A percentile compares a stretch with the other conserved stretches of the same genome.
These are phyloP conservation scores for Alternaria hordeiaustralica DNA, from an alignment of 2,329 filamentous ascomycete species.

Conservation along the genomic window DNA sequence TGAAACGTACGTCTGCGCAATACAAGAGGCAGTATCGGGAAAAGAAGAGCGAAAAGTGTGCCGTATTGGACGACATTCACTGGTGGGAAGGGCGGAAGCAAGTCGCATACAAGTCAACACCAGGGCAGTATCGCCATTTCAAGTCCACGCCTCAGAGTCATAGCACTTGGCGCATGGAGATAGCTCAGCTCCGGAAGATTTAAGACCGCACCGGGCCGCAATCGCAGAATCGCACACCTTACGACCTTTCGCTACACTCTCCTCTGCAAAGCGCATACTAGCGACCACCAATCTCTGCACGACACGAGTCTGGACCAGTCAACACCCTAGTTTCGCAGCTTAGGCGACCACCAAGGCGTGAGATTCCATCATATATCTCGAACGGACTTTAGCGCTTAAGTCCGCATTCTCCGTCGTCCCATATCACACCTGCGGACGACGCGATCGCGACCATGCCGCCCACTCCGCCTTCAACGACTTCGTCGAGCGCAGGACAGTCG, in stretches of 20 bases:
- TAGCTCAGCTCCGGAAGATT: constrained; percentile 35
- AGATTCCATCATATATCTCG: constrained; percentile 7
- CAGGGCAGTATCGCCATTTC: constrained; percentile 23
- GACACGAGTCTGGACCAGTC: constrained; percentile 3
- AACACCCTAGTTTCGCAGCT: background rate
- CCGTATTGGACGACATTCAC: background rate
- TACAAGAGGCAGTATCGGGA: background rate
- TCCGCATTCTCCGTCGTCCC: constrained; percentile 21
- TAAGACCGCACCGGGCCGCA: constrained; percentile 35
- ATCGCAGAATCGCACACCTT: constrained; percentile 12
- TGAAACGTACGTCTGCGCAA: background rate
- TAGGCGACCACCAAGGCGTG: constrained; percentile 7
- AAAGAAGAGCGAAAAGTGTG: background rate
- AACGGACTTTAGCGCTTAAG: constrained; percentile 36
- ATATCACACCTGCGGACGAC: background rate
- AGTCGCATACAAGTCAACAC: constrained; percentile 13
- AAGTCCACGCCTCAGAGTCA: constrained; percentile 14
- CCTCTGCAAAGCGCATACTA: constrained; percentile 11
- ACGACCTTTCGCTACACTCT: constrained; percentile 21
- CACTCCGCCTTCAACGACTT: constrained; percentile 78
- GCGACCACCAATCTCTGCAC: constrained; percentile 9
- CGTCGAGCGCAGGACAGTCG: constrained; percentile 77
- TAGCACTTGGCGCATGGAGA: constrained; percentile 34
- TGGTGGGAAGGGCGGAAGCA: constrained; percentile 6
- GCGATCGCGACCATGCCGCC: constrained; percentile 65